Conservation (phyloP, 805 yeast genomes). For the Metschnikowia picachoensis region DNA sequence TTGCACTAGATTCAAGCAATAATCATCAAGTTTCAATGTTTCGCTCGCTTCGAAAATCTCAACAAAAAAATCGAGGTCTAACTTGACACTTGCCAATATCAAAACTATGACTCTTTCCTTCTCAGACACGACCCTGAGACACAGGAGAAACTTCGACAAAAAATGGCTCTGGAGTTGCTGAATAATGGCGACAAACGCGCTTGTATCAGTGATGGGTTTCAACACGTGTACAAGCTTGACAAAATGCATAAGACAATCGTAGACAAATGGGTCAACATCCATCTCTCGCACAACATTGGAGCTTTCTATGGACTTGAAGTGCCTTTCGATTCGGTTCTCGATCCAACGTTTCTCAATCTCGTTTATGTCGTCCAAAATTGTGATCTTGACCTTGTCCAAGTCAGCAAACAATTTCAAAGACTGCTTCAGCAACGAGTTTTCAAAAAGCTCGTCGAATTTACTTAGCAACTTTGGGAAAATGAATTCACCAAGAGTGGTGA, state of each 20-base stretch:
- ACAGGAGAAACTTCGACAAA: conserved; percentile 31
- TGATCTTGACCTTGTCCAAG: conserved; percentile 37
- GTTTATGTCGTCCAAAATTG: conserved; percentile 39
- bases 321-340: conserved; percentile 25
- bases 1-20: conserved; percentile 30
- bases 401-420: conserved; percentile 39
- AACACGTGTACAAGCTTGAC: conserved; percentile 37
- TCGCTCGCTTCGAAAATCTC: conserved; percentile 37
- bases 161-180: conserved; percentile 37
- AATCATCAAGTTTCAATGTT: conserved; percentile 32
- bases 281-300: conserved; percentile 33
- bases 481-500: conserved; percentile 31
- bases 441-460: conserved; percentile 33
- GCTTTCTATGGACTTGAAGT: conserved; percentile 21
- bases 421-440: conserved; percentile 34
- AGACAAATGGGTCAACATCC: conserved; percentile 36
- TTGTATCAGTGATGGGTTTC: conserved; percentile 38
- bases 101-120: conserved; percentile 15
- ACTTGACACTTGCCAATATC: conserved; percentile 28
- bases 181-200: conserved; percentile 33
- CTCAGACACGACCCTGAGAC: conserved; percentile 23
- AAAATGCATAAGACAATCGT: conserved; percentile 37
- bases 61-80: conserved; percentile 37
- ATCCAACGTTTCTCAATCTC: conserved; percentile 34
- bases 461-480: conserved; percentile 31